A percentile compares a stretch with the other conserved stretches of the same genome.
These are phyloP conservation scores for Lablab purpureus DNA, from an alignment of 306 rosid species.

Conservation along the genomic window DNA sequence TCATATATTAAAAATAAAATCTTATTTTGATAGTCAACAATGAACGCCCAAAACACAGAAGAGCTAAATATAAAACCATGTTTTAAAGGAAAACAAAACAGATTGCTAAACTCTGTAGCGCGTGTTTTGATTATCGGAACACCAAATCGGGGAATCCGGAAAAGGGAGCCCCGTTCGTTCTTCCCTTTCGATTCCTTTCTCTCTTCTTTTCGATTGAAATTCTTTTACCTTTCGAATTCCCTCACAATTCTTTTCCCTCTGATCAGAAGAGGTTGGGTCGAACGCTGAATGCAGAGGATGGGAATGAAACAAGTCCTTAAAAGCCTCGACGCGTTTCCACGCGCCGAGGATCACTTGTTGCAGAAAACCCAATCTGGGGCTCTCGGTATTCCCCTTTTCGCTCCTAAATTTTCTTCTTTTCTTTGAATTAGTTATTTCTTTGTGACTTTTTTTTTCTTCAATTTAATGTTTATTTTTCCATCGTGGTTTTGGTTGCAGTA, in stretches of 20 bases:
- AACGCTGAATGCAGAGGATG: conserved; percentile 52
- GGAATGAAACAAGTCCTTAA: conserved; percentile 76
- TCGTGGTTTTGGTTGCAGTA: conserved; percentile 51
- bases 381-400: conserved; percentile 61
- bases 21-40: neutral
- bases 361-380: conserved; percentile 97
- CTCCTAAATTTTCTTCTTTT: neutral
- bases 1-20: too few species aligned
- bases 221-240: neutral
- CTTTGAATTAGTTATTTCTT: neutral
- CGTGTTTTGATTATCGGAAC: neutral
- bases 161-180: neutral
- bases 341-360: conserved; percentile 95
- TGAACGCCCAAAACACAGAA: neutral
- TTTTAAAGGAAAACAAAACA: neutral
- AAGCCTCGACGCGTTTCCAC: conserved; percentile 95
- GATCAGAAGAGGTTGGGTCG: neutral
- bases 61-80: neutral
- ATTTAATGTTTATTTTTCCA: neutral
- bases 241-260: neutral
- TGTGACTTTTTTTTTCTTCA: neutral
- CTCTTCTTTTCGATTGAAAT: neutral
- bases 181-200: neutral
- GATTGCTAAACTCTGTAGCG: neutral
- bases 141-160: neutral